A percentile compares a stretch with the other conserved stretches of the same genome.
Conservation (phyloP, 1,284 basidiomycete genomes). For the Xerocomus cyaneibrunnescens region DNA sequence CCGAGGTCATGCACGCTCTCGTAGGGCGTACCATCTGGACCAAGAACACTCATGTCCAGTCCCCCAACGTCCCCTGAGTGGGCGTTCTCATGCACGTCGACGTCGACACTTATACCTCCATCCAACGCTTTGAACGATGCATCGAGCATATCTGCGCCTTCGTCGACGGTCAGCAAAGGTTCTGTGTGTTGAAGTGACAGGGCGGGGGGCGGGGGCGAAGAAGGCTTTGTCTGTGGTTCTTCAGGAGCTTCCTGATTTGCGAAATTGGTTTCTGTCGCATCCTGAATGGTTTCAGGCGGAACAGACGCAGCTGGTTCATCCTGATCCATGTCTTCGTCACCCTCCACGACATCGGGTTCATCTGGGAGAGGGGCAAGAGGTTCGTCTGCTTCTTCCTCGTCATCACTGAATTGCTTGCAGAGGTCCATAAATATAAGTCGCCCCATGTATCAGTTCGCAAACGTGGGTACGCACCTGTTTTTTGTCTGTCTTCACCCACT, state of each 20-base stretch:
- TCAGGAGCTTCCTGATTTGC: slow-evolving; percentile 38
- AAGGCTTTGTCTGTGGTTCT: slow-evolving; percentile 55
- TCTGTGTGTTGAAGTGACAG: slow-evolving; percentile 39
- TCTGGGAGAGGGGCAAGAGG: slow-evolving; percentile 75
- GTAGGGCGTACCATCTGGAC: slow-evolving; percentile 60
- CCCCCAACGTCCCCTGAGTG: slow-evolving; percentile 38
- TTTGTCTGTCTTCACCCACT: slow-evolving; percentile 75
- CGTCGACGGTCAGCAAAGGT: slow-evolving; percentile 35
- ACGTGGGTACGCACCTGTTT: slow-evolving; percentile 51
- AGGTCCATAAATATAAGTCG: slow-evolving; percentile 9
- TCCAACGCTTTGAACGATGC: slow-evolving; percentile 51
- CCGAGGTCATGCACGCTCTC: slow-evolving; percentile 54
- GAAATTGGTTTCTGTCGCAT: slow-evolving; percentile 35
- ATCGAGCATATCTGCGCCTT: slow-evolving; percentile 41
- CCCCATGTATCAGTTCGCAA: background rate
- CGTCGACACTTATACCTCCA: slow-evolving; percentile 37
- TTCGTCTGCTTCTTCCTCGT: slow-evolving; percentile 72
- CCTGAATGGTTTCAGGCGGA: slow-evolving; percentile 36
- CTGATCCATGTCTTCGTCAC: slow-evolving; percentile 60
- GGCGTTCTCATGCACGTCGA: slow-evolving; percentile 35
- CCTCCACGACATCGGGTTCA: slow-evolving; percentile 63
- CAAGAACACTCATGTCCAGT: slow-evolving; percentile 61
- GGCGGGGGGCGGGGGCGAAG: slow-evolving; percentile 57
- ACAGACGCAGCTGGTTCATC: slow-evolving; percentile 62
- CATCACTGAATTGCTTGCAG: slow-evolving; percentile 74